phyloP scores from a whole-genome alignment of 306 rosid species.

The Pterocarpus santalinus region DNA sequence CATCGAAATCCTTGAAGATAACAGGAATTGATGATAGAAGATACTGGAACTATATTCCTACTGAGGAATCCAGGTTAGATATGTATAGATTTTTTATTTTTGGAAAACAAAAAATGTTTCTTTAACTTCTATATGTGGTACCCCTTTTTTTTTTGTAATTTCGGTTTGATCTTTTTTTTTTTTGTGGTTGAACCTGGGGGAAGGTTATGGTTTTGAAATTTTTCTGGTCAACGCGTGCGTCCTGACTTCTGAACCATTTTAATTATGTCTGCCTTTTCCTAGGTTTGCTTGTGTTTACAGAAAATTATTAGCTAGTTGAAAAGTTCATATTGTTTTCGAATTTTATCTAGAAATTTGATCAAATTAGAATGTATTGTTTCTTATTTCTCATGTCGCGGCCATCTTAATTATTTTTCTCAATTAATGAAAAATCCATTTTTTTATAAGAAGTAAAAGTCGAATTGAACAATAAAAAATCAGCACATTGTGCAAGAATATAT shows the following conservation, averaged over 20 bases:
- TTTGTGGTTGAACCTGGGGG: background rate
- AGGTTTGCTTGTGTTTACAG: background rate
- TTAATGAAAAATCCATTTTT: background rate
- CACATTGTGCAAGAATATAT: background rate
- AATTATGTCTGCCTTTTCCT: slow-evolving; percentile 2
- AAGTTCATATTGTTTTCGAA: background rate
- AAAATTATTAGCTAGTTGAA: slow-evolving; percentile 11
- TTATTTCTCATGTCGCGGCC: background rate
- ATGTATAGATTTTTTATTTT: background rate
- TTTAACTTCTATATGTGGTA: background rate
- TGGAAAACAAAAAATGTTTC: background rate
- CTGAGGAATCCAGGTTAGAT: slow-evolving; percentile 87
- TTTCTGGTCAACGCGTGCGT: slow-evolving; percentile 43
- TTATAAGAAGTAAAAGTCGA: background rate
- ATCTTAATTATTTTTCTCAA: background rate
- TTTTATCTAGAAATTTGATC: background rate
- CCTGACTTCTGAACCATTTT: slow-evolving; percentile 7
- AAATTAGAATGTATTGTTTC: background rate
- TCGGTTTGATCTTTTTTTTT: background rate
- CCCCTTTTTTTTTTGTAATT: background rate
- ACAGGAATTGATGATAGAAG: slow-evolving; percentile 94
- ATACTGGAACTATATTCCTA: slow-evolving; percentile 80
- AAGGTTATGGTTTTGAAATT: background rate
- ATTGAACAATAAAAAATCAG: slow-evolving; percentile 14
- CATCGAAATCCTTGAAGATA: slow-evolving; percentile 80